Conservation (phyloP, 495 filamentous ascomycete species). For the Talaromyces ruber region DNA sequence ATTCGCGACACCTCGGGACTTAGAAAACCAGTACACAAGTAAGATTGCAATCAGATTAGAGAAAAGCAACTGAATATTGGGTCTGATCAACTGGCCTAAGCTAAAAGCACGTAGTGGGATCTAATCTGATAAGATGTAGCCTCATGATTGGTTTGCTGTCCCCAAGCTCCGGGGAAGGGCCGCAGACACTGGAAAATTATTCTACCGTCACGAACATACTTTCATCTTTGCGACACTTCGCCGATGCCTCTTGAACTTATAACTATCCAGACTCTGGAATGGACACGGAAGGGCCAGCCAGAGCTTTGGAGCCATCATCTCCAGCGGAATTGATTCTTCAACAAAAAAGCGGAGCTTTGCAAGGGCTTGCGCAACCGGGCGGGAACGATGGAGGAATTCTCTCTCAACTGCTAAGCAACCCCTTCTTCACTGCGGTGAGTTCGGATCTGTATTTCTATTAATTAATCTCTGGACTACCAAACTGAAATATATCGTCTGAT, state of each 20-base stretch:
- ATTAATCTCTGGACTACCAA: background rate
- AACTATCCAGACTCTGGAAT: constrained; percentile 15
- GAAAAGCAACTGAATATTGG: background rate
- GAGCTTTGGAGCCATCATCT: constrained; percentile 22
- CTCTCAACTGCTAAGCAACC: constrained; percentile 52
- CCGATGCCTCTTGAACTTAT: background rate
- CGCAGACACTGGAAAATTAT: background rate
- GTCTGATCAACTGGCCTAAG: background rate
- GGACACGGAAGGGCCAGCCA: constrained; percentile 30
- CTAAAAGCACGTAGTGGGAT: background rate
- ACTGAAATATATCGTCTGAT: constrained; percentile 6
- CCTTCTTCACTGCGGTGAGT: constrained; percentile 60
- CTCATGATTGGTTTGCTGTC: background rate
- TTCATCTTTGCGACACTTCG: background rate
- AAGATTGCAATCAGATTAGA: background rate
- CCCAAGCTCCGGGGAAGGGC: background rate
- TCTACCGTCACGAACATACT: background rate
- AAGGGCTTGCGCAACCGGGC: constrained; percentile 17
- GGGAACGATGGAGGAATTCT: constrained; percentile 35
- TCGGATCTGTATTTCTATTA: background rate
- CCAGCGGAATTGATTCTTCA: constrained; percentile 30
- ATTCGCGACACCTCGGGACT: background rate
- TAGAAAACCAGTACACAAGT: background rate
- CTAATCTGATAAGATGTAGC: constrained; percentile 1
- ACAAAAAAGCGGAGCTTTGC: constrained; percentile 27